These are phyloP conservation scores for Sodiomyces alkalinus DNA, from an alignment of 2,329 filamentous ascomycete species.

Conservation along the genomic window DNA sequence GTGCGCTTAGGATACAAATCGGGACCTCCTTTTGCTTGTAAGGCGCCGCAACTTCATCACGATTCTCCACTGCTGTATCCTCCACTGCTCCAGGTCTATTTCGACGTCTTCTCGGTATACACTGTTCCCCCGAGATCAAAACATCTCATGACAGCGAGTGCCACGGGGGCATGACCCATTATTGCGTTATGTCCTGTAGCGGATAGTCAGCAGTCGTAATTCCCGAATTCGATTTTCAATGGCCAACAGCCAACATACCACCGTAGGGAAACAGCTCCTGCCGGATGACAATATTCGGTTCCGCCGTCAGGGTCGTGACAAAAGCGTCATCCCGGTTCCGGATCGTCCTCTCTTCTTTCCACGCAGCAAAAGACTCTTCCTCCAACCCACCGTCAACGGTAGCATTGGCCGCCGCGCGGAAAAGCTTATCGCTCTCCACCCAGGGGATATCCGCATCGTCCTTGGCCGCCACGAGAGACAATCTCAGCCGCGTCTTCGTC, in stretches of 20 bases:
- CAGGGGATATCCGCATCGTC: slow-evolving; percentile 76
- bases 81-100: no score
- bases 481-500: slow-evolving; percentile 38
- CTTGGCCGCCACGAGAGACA: slow-evolving; percentile 64
- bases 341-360: slow-evolving; percentile 30
- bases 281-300: slow-evolving; percentile 31
- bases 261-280: slow-evolving; percentile 40
- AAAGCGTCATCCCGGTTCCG: slow-evolving; percentile 30
- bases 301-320: slow-evolving; percentile 26
- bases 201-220: no score
- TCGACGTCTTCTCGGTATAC: slow-evolving; percentile 6
- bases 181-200: slow-evolving; percentile 52
- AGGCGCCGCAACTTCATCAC: no score
- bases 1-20: no score
- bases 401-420: slow-evolving; percentile 41
- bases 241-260: slow-evolving; percentile 23
- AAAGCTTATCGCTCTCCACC: slow-evolving; percentile 49
- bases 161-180: slow-evolving; percentile 47
- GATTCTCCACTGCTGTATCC: no score
- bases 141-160: slow-evolving; percentile 48
- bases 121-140: slow-evolving; percentile 30
- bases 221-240: not conserved
- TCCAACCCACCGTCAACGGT: slow-evolving; percentile 21
- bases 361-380: slow-evolving; percentile 21
- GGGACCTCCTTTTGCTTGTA: no score